Evolutionary conservation across 2,329 filamentous ascomycete genomes (phyloP).

Genomic region (Alternaria dauci): DNA sequence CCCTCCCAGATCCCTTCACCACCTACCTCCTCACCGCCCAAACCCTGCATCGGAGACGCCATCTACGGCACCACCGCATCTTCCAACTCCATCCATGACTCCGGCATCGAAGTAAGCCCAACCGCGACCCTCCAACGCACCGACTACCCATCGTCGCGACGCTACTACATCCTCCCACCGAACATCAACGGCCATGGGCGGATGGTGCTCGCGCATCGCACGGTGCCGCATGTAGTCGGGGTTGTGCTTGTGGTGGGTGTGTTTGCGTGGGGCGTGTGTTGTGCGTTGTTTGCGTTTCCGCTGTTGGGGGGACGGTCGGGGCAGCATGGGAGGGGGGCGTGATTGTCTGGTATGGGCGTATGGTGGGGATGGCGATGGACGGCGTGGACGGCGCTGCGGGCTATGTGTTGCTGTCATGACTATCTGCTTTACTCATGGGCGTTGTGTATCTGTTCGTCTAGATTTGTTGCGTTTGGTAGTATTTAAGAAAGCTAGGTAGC

Average conservation of each 20-base stretch:
- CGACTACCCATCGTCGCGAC: constrained; percentile 23
- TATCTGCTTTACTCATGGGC: background rate
- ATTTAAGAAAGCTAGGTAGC: background rate
- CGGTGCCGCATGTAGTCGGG: constrained; percentile 31
- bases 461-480: background rate
- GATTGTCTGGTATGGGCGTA: background rate
- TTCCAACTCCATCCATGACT: constrained; percentile 19
- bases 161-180: constrained; percentile 34
- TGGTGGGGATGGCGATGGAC: background rate
- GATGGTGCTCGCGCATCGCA: constrained; percentile 28
- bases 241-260: constrained; percentile 23
- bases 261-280: constrained; percentile 33
- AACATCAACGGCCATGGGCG: constrained; percentile 34
- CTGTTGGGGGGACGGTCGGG: constrained; percentile 22
- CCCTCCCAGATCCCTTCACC: no score
- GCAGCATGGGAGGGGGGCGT: background rate
- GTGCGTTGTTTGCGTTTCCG: constrained; percentile 25
- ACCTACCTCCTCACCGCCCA: background rate
- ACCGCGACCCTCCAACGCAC: constrained; percentile 10
- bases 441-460: background rate
- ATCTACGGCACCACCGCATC: constrained; percentile 21
- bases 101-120: constrained; percentile 22
- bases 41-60: constrained; percentile 16
- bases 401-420: background rate
- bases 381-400: background rate